Percentiles rank a stretch among this genome's conserved stretches.
These are phyloP conservation scores for Candida ascalaphidarum DNA, from an alignment of 805 yeast genomes.

Conservation along the genomic window DNA sequence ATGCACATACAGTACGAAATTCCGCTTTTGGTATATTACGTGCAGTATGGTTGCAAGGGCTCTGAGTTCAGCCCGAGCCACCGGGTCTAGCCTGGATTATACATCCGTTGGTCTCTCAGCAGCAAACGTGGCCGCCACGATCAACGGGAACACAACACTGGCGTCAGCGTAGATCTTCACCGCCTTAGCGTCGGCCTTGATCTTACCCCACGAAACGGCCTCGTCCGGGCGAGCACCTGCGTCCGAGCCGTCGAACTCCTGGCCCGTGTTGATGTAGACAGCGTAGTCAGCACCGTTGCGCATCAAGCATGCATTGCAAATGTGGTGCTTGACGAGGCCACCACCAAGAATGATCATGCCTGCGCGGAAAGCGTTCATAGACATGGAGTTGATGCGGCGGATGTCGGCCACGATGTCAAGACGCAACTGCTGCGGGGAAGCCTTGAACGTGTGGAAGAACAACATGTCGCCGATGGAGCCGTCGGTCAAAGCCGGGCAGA, in stretches of 20 bases:
- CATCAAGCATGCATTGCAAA: conserved; percentile 96
- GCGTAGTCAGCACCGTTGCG: conserved; percentile 99
- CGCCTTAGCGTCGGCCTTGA: conserved; percentile 85
- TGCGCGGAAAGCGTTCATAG: conserved; percentile 90
- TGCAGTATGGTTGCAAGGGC: too few species aligned
- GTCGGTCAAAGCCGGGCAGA: conserved; percentile 96
- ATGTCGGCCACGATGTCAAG: conserved; percentile 93
- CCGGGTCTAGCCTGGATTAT: too few species aligned
- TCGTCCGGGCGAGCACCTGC: conserved; percentile 99
- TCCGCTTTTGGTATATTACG: too few species aligned
- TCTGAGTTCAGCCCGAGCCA: too few species aligned
- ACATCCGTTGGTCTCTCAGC: conserved; percentile 26
- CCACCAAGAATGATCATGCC: conserved; percentile 97
- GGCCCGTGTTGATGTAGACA: conserved; percentile 94
- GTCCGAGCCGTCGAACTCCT: conserved; percentile 97
- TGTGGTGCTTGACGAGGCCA: conserved; percentile 93
- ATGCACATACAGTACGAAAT: too few species aligned
- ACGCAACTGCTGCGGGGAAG: conserved; percentile 83
- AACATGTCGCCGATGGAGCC: conserved; percentile 99
- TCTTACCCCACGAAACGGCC: conserved; percentile 98
- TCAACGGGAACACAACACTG: conserved; percentile 87
- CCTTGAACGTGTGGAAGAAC: conserved; percentile 94
- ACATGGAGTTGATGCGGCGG: conserved; percentile 81
- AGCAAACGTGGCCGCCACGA: conserved; percentile 98
- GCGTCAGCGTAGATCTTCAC: conserved; percentile 96